Evolutionary conservation across 768 basidiomycete species (phyloP).

Genomic region (Lyophyllum semitale): DNA sequence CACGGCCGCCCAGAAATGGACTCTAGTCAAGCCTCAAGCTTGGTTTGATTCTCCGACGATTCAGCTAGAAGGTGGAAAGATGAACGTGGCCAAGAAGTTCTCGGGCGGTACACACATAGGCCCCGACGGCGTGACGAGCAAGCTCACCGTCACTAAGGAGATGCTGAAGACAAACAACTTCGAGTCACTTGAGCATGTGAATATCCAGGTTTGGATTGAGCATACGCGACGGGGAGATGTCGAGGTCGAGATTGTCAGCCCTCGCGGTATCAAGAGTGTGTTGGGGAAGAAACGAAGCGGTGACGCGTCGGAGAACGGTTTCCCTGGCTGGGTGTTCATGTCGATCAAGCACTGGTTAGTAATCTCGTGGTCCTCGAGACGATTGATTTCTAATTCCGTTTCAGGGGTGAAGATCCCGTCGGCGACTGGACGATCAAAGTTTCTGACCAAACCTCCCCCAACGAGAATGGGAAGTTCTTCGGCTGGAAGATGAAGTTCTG

Average conservation of each 20-base stretch:
- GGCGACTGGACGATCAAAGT: conserved; percentile 94
- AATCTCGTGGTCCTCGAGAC: not conserved
- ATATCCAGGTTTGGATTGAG: conserved; percentile 87
- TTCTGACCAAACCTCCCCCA: conserved; percentile 65
- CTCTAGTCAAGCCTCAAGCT: conserved; percentile 89
- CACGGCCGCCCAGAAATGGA: conserved; percentile 78
- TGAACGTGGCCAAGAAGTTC: conserved; percentile 52
- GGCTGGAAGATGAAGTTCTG: conserved; percentile 93
- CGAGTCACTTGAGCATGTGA: conserved; percentile 89
- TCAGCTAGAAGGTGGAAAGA: conserved; percentile 61
- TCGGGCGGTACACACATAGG: conserved; percentile 68
- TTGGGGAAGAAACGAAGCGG: conserved; percentile 69
- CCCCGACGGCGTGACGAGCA: conserved; percentile 62
- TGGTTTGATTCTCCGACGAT: conserved; percentile 80
- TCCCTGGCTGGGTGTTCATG: conserved; percentile 96
- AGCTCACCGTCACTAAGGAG: conserved; percentile 66
- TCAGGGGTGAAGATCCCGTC: conserved; percentile 90
- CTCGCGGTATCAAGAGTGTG: conserved; percentile 82
- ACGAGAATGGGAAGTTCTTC: conserved; percentile 66
- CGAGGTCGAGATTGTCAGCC: conserved; percentile 86
- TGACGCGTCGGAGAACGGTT: conserved; percentile 71
- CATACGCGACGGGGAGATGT: conserved; percentile 89
- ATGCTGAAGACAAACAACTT: conserved; percentile 76
- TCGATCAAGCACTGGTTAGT: conserved; percentile 94
- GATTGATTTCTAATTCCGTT: conserved; percentile 18